These are phyloP conservation scores for Cercospora zeina DNA, from an alignment of 2,329 filamentous ascomycete species.

Conservation along the genomic window DNA sequence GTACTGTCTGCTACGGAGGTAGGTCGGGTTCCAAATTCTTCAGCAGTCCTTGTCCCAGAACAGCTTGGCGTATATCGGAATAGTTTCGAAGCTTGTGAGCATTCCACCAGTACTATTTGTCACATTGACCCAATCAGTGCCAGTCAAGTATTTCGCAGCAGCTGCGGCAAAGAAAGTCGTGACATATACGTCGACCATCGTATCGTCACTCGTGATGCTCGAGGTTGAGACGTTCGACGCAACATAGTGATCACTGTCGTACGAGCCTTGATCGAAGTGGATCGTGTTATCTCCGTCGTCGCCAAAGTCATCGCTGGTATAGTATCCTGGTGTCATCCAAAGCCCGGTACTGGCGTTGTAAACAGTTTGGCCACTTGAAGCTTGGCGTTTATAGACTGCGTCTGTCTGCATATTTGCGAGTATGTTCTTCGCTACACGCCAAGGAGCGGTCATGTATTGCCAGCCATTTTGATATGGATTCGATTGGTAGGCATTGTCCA, in stretches of 20 bases:
- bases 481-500: constrained; percentile 56
- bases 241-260: constrained; percentile 23
- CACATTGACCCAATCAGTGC: constrained; percentile 27
- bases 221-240: constrained; percentile 28
- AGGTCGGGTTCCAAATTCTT: not conserved
- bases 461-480: constrained; percentile 58
- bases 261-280: constrained; percentile 42
- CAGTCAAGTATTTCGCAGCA: constrained; percentile 25
- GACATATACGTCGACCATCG: constrained; percentile 28
- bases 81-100: constrained; percentile 26
- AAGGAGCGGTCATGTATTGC: constrained; percentile 49
- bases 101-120: constrained; percentile 27
- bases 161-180: constrained; percentile 28
- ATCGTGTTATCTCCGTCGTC: constrained; percentile 58
- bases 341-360: constrained; percentile 26
- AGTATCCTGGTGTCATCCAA: constrained; percentile 51
- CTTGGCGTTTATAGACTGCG: constrained; percentile 26
- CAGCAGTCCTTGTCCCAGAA: constrained; percentile 29
- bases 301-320: constrained; percentile 59
- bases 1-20: not conserved
- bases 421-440: constrained; percentile 27
- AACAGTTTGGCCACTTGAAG: constrained; percentile 11
- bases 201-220: constrained; percentile 26
- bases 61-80: constrained; percentile 25
- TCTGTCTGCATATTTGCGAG: constrained; percentile 35